Base-by-base conservation (phyloP, 257 asterid species). In the Jasminum sambac region DNA sequence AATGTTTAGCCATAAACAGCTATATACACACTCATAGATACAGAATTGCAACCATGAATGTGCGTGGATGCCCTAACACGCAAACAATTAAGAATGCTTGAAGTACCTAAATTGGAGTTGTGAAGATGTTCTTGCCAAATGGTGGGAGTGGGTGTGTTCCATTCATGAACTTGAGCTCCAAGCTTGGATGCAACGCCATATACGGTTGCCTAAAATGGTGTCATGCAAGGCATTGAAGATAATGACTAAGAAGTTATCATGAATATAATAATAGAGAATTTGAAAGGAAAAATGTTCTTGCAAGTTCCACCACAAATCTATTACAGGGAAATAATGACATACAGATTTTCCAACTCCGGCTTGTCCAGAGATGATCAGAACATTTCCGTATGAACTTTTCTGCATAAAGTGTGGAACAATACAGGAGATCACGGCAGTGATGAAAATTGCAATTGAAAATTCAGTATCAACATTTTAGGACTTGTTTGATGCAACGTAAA, bases 331-430 rank as follows among this genome's bases (percentile, higher is more conserved):
- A 65, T 40, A 75, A 26, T 66, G 63, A 44, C 98, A 46, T 91
- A 94, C 99, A 70, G 96, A 91, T 91, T 94, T 94, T 71, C 98
- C 99, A 81, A 87, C 89, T 83, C 99, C 98, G 71, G 98, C 89
- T 73, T 88, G 96, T 76, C 98, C 98, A 79, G 88, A 82, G 76
- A 91, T 72, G 63, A 94, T 88, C 82, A 94, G 86, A 66, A 85
- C 93, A 70, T 89, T 77, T 76, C 76, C 72, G 65, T 2, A 42
- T 69, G 81, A 73, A 69, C 60, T 74, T 72, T 73, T 85, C 99
- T 91, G 89, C 76, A 72, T 8, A 63, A 66, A 67, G 39, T 69
- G 64, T 70, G 74, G 66, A 67, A 77, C 38, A 64, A 62, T 5
- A 30, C 36, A 1, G 36, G 36, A 30, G 36, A 30, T 30, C 4